Evolutionary conservation across 257 asterid species (phyloP).

Genomic region (Solanum acaule): DNA sequence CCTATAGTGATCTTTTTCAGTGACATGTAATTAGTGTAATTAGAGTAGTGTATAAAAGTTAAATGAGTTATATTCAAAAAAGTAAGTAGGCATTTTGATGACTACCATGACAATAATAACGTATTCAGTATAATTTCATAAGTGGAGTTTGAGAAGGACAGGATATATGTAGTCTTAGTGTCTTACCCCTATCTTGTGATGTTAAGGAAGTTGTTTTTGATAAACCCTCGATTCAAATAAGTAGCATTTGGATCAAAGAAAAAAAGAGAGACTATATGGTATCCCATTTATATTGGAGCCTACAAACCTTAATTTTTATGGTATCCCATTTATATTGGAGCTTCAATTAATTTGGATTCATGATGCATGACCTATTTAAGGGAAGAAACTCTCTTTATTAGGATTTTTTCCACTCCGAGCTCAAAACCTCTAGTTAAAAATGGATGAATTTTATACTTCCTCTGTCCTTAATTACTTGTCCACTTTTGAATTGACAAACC

Average conservation of each 20-base stretch:
- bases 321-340: too few relatives aligned
- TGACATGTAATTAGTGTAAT: neutral
- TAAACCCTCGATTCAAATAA: neutral
- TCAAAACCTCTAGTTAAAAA: neutral
- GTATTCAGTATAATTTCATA: neutral
- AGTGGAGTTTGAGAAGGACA: fast-evolving
- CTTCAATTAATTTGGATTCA: neutral
- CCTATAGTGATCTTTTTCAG: neutral
- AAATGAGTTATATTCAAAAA: neutral
- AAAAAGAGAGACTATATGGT: neutral
- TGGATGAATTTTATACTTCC: fast-evolving
- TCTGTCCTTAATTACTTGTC: too few relatives aligned
- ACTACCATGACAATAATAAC: neutral
- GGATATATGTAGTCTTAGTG: neutral
- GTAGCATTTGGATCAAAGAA: neutral
- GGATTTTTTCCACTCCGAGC: fast-evolving
- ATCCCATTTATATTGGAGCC: neutral
- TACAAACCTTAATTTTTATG: too few relatives aligned
- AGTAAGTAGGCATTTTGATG: neutral
- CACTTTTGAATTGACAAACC: too few relatives aligned
- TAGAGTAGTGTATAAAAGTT: neutral
- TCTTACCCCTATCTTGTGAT: neutral
- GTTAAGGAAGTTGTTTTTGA: neutral
- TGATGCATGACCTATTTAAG: neutral
- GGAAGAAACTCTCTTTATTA: neutral